These are phyloP conservation scores for Tylopilus sp. DNA, from an alignment of 1,284 basidiomycete genomes.

Conservation along the genomic window DNA sequence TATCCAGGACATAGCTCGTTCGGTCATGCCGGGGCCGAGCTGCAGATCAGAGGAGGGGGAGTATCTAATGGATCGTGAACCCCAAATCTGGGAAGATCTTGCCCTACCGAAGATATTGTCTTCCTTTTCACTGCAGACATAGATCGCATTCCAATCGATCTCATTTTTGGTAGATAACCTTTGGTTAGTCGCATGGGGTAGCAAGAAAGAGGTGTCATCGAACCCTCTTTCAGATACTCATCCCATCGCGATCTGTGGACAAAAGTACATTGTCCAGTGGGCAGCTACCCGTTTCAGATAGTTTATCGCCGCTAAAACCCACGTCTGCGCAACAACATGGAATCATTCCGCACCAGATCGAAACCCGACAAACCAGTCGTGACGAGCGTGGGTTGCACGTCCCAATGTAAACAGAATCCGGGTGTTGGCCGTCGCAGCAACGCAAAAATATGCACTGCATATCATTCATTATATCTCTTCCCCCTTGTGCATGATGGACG, in stretches of 20 bases:
- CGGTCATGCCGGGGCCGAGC: not conserved
- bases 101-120: not conserved
- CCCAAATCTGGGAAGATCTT: not conserved
- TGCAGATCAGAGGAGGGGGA: constrained; percentile 9
- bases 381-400: not conserved
- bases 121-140: not conserved
- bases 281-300: not conserved
- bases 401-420: not conserved
- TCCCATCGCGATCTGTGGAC: not conserved
- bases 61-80: not conserved
- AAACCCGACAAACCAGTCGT: not conserved
- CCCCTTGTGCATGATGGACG: not conserved
- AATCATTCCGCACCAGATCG: constrained; percentile 9
- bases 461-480: constrained; percentile 7
- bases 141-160: not conserved
- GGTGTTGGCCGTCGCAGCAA: not conserved
- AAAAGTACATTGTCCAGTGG: too few species aligned
- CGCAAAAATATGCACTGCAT: not conserved
- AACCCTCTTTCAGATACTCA: not conserved
- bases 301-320: not conserved
- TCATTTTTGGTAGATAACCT: not conserved
- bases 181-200: not conserved
- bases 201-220: not conserved
- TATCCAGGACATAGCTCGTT: not conserved
- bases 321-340: constrained; percentile 2